Percentiles rank a stretch among this genome's conserved stretches.
These are phyloP conservation scores for Babesia bovis DNA, from an alignment of 169 alveolate species.

Conservation along the genomic window DNA sequence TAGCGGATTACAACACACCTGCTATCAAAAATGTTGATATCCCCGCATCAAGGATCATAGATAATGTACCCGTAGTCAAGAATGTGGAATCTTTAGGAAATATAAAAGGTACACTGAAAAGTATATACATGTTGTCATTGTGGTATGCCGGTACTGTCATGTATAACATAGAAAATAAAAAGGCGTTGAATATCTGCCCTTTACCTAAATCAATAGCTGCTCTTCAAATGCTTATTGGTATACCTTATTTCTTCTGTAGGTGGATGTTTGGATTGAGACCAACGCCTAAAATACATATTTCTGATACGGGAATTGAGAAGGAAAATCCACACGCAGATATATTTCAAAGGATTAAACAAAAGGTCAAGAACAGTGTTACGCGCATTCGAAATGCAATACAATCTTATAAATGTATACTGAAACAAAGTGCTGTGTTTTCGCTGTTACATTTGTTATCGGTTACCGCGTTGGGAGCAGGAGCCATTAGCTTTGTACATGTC, in stretches of 20 bases:
- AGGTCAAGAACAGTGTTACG: slow-evolving; percentile 16
- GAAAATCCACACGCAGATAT: slow-evolving; percentile 3
- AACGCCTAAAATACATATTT: slow-evolving; percentile 30
- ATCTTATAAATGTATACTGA: slow-evolving; percentile 34
- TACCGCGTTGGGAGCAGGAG: slow-evolving; percentile 75
- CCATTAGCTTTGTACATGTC: slow-evolving; percentile 69
- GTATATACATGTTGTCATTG: slow-evolving; percentile 19
- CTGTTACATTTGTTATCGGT: slow-evolving; percentile 68
- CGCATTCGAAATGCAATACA: slow-evolving; percentile 24
- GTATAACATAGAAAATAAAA: slow-evolving; percentile 75
- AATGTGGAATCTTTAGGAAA: neutral
- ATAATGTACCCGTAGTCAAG: neutral
- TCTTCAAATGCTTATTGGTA: slow-evolving; percentile 73
- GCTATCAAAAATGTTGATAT: too few relatives aligned
- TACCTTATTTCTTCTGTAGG: slow-evolving; percentile 71
- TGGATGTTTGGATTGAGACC: slow-evolving; percentile 62
- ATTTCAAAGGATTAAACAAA: slow-evolving; percentile 16
- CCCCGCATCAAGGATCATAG: neutral
- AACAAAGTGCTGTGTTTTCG: slow-evolving; percentile 69
- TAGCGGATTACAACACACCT: too few relatives aligned
- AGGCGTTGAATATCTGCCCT: slow-evolving; percentile 72
- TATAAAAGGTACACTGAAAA: slow-evolving; percentile 3
- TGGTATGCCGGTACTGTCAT: slow-evolving; percentile 75
- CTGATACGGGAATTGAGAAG: slow-evolving; percentile 25
- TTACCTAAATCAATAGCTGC: slow-evolving; percentile 75